Base-by-base conservation (phyloP, 139 green algal species). In the Ettlia oleoabundans region DNA sequence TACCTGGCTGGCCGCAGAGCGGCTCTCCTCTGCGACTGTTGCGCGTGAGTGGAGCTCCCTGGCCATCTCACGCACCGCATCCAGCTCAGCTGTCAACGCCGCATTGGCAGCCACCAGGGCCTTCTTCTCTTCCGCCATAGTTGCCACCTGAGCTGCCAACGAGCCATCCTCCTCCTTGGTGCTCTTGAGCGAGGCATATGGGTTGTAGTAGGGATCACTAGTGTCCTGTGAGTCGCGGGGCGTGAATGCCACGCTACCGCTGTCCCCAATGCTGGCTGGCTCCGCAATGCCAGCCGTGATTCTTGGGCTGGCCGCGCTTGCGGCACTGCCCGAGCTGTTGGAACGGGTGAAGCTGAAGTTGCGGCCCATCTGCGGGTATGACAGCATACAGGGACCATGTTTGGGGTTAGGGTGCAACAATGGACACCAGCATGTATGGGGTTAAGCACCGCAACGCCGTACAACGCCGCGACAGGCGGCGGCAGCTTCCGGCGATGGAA, bases 1-100 rank as follows among this genome's bases (percentile, higher is more conserved):
- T 37, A 71, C 75, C 75, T 62, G 26, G 75, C 75, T 81, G 58
- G 75, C 61, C 35, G 37, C 75, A 21, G 37, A 58, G 35, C 63
- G 52, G 77, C 77, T 83, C 26, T 83, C 78, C 66, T 77, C 64
- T 13, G 78, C 78, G 47, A 77, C 66, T n/a, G 38, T 41, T 28
- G 66, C 65, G 1, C 78, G 78, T 2, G 78, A 77, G 47, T 65
- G 42, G 43, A 83, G 78, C 40, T 52, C 47, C 3, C 73, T 32
- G 10, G 66, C 47, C 13, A 8, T 26, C 3, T 32, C 32, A 30
- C 41, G 72, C 32, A 51, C 33, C 33, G 52, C 51, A 22, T 79
- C 72, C 72, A 67, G 51, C 37, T 81, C 75, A 1, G 35, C 64
- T 3, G 32, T 13, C 24, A 73, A n/a, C 63, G 30, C 32, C 7